Base-by-base conservation (phyloP, 805 yeast genomes). In the Hanseniaspora nectarophila region DNA sequence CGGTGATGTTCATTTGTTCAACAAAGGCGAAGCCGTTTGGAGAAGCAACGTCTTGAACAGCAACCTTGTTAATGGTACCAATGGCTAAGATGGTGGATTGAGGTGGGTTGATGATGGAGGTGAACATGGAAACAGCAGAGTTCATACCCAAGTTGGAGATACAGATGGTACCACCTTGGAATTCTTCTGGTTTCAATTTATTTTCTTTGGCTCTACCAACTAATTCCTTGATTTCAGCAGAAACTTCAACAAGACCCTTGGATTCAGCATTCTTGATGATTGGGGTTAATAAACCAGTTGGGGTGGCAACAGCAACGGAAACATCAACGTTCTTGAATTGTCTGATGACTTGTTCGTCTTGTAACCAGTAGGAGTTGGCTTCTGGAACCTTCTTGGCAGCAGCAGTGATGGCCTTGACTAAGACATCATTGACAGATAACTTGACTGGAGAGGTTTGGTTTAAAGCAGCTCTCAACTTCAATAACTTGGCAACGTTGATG, bases 121-220 rank as follows among this genome's bases (percentile, higher is more conserved):
- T 90, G 80, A 92, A 92, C 67, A 83, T 64, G 58, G 80, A 75
- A 44, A 90, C 97, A 53, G 98, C 97, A 54, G 73, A 78, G 80
- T 92, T 92, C 98, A 92, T 92, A 67, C 99, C 99, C 76, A 92
- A 75, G 82, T 92, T 92, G 59, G 97, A 92, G 65, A 92, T 90
- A 68, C 97, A 88, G 70, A 92, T 86, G 61, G 98, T 89, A 66
- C 99, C 99, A 63, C 99, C 99, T 77, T 87, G 95, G 82, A 85
- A 92, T 74, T 92, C 98, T 70, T 87, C 95, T 57, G 99, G 99
- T 59, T 72, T 66, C 68, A 92, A 81, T 75, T 90, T 92, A 72
- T 87, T 88, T 55, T 76, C 87, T 71, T 90, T 88, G 56, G 99
- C 99, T 71, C 92, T 86, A 76, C 85, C 85, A 60, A 96, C 97